A percentile compares a stretch with the other conserved stretches of the same genome.
phyloP scores from a whole-genome alignment of 164 flowering plant species.

The Magnolia officinalis region DNA sequence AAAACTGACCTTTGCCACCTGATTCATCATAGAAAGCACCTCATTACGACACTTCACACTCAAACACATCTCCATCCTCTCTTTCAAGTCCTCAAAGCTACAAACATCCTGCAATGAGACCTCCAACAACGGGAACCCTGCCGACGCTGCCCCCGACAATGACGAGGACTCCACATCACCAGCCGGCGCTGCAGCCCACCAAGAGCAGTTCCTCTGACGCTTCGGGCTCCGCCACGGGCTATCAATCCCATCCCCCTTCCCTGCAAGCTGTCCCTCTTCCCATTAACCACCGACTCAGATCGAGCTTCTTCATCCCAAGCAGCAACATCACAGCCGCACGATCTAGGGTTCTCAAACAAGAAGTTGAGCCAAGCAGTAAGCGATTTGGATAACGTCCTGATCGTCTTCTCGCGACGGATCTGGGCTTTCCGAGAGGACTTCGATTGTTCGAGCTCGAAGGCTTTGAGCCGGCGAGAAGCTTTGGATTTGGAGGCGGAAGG shows the following conservation, averaged over 20 bases:
- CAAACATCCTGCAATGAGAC: conserved; percentile 70
- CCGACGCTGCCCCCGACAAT: conserved; percentile 17
- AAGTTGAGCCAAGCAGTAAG: conserved; percentile 87
- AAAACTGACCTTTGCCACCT: conserved; percentile 60
- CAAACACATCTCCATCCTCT: conserved; percentile 67
- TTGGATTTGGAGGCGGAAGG: conserved; percentile 34
- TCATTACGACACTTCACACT: conserved; percentile 58
- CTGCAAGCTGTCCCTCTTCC: conserved; percentile 53
- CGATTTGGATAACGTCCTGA: conserved; percentile 57
- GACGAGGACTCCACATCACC: conserved; percentile 10
- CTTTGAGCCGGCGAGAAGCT: conserved; percentile 50
- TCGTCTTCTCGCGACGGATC: conserved; percentile 47
- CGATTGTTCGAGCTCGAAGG: conserved; percentile 73
- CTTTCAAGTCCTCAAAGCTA: conserved; percentile 82
- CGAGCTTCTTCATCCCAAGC: conserved; percentile 12
- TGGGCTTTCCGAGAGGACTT: conserved; percentile 67
- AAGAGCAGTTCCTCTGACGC: conserved; percentile 47
- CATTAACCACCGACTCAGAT: conserved; percentile 19
- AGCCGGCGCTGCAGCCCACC: conserved; percentile 18
- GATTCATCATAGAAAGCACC: conserved; percentile 63
- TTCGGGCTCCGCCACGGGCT: conserved; percentile 65
- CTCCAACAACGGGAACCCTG: conserved; percentile 32
- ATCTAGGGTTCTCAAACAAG: conserved; percentile 61
- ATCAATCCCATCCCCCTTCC: conserved; percentile 34
- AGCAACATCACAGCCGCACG: conserved; percentile 53